phyloP scores from a whole-genome alignment of 768 basidiomycete species.

The Phylloporus sp. region DNA sequence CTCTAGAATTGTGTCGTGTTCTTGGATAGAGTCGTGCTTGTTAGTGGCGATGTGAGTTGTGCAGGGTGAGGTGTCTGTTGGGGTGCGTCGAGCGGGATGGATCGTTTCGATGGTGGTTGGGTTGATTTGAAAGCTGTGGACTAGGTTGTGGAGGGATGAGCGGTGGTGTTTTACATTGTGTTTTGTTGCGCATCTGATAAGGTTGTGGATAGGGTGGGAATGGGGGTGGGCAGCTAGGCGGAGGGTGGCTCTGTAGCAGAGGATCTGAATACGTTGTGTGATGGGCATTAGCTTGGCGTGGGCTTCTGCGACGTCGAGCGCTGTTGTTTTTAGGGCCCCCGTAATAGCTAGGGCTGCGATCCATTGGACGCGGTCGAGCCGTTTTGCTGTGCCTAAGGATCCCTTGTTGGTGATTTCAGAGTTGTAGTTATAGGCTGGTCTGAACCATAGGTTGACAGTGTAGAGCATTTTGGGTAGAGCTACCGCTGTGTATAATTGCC shows the following conservation, averaged over 20 bases:
- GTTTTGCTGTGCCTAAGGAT: neutral
- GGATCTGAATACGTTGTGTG: accelerated
- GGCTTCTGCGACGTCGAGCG: neutral
- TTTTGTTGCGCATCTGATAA: neutral
- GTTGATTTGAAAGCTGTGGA: neutral
- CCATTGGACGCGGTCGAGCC: neutral
- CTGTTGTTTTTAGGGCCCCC: neutral
- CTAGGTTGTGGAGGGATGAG: neutral
- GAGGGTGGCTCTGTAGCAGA: neutral
- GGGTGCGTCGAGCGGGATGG: neutral
- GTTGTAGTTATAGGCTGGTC: neutral
- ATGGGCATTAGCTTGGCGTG: neutral
- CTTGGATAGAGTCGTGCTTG: neutral
- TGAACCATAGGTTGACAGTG: neutral
- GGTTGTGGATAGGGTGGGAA: neutral
- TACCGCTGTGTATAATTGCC: neutral
- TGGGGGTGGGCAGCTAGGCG: neutral
- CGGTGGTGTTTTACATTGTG: neutral
- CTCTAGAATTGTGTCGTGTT: neutral
- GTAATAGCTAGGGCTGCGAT: neutral
- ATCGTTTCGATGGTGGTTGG: neutral
- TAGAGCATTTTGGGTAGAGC: neutral
- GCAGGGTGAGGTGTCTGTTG: neutral
- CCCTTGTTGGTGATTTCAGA: neutral
- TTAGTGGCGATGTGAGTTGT: neutral